Base-by-base conservation (phyloP, 345 rosid genomes). In the Citrus unshiu region DNA sequence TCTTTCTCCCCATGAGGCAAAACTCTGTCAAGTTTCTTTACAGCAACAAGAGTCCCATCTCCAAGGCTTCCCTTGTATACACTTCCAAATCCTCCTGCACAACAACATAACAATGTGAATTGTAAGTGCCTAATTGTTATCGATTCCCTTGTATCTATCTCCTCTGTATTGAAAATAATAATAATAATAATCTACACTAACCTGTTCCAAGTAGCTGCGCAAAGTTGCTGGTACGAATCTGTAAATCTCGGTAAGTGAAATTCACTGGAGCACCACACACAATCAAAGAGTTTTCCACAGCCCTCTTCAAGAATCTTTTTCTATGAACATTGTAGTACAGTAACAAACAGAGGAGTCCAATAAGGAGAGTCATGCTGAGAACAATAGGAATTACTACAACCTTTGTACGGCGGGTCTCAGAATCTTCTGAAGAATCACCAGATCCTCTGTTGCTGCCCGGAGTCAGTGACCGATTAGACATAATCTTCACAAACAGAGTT, bases 201-300 rank as follows among this genome's bases (percentile, higher is more conserved):
- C 98, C 97, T 84, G 95, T 86, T 76, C 98, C 98, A 59, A 95
- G 93, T 72, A 93, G 83, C 81, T 90, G 83, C 1, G 93, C 88
- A 80, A 95, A 95, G 76, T 87, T 92, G 66, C 82, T 67, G 18
- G 98, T 93, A 13, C 88, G 84, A 65, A 87, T 81, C 76, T 89
- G 98, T 77, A 95, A 81, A 78, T 90, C 93, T 0, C 97, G 94
- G 85, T 86, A 91, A 66, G 87, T 86, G 76, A 95, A 93, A 81
- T 86, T 84, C 82, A 89, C 56, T 4, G 97, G 99, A 56, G 91
- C 91, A 54, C 95, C 97, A 0, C 89, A 84, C 68, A 92, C 85
- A 59, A 89, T 84, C 58, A 87, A 75, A 7, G 93, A 81, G 75
- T 80, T 86, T 78, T 93, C 89, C 83, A 74, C 62, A 2, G 87